Base-by-base conservation (phyloP, 176 grass and related monocot species). In the Triticum timopheevii region DNA sequence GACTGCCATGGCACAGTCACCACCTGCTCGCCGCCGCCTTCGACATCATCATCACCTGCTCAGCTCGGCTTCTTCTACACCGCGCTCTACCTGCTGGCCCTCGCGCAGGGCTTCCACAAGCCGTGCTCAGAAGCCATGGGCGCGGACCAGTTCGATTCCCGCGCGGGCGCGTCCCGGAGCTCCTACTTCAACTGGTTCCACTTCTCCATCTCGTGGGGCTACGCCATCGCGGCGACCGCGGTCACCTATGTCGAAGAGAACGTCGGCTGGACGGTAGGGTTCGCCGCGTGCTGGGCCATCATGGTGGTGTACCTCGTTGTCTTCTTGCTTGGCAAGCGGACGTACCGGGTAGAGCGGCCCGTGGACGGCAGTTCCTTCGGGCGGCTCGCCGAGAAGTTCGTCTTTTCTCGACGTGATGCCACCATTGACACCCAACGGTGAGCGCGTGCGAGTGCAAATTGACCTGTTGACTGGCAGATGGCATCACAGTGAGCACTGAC, bases 161-260 rank as follows among this genome's bases (percentile, higher is more conserved):
- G 59, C 62, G 36, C 80, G 76, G 33, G 16, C 31, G 47, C 64
- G 30, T 83, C 87, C 0, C 80, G 86, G 80, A 92, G 87, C 78
- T 89, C 89, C 28, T 93, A 82, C 82, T 93, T 96, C 94, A 96
- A 92, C 78, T 96, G 94, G 91, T 90, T 86, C 89, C 92, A 90
- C 77, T 96, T 96, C 67, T 90, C 39, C 44, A 67, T 93, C 1
- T 93, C 85, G 0, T 87, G 78, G 30, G 90, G 94, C 80, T 85
- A 78, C 49, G 72, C 52, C 33, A 3, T 69, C 10, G 74, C 89
- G 15, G 30, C 73, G 23, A 27, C 79, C 8, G 50, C 4, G 27
- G 28, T 93, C 22, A 90, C 82, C 80, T 96, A 96, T 25, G 15
- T 90, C 54, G 82, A 96, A 68, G 94, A 96, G 70, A 96, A 88